Evolutionary conservation across 2,329 filamentous ascomycete genomes (phyloP).

Genomic region (Dothideomycetidae sp.): DNA sequence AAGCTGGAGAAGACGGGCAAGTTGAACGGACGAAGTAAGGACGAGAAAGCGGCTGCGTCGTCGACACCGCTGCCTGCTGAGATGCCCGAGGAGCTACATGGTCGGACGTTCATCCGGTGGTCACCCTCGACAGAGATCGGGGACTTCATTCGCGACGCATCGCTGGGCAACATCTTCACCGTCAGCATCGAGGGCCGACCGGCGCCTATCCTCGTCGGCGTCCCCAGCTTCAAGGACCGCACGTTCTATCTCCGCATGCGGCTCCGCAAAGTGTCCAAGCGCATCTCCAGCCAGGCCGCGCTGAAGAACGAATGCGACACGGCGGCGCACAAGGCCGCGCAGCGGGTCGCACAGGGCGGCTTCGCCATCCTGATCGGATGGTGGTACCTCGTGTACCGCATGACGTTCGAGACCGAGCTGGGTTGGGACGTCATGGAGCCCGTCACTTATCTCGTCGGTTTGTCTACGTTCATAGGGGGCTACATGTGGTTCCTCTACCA

Average conservation of each 20-base stretch:
- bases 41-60: conserved; percentile 3
- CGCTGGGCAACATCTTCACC: conserved; percentile 68
- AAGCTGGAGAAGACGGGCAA: conserved; percentile 34
- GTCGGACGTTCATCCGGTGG: conserved; percentile 68
- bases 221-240: conserved; percentile 79
- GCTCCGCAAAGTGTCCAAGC: conserved; percentile 54
- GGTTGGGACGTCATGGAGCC: conserved; percentile 90
- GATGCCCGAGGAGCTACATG: conserved; percentile 26
- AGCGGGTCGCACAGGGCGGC: conserved; percentile 65
- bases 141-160: conserved; percentile 85
- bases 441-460: conserved; percentile 75
- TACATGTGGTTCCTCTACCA: conserved; percentile 93
- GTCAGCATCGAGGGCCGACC: conserved; percentile 63
- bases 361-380: conserved; percentile 60
- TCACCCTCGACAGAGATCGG: conserved; percentile 78
- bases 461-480: conserved; percentile 73
- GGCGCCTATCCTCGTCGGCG: conserved; percentile 58
- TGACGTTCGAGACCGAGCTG: conserved; percentile 55
- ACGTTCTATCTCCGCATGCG: conserved; percentile 75
- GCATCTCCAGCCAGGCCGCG: conserved; percentile 54
- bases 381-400: conserved; percentile 66
- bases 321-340: conserved; percentile 61
- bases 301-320: conserved; percentile 72
- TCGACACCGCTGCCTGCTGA: conserved; percentile 18
- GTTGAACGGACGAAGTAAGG: conserved; percentile 19